Percentiles rank a stretch among this genome's conserved stretches.
These are phyloP conservation scores for Westerdykella aurantiaca DNA, from an alignment of 2,329 filamentous ascomycete genomes.

Conservation along the genomic window DNA sequence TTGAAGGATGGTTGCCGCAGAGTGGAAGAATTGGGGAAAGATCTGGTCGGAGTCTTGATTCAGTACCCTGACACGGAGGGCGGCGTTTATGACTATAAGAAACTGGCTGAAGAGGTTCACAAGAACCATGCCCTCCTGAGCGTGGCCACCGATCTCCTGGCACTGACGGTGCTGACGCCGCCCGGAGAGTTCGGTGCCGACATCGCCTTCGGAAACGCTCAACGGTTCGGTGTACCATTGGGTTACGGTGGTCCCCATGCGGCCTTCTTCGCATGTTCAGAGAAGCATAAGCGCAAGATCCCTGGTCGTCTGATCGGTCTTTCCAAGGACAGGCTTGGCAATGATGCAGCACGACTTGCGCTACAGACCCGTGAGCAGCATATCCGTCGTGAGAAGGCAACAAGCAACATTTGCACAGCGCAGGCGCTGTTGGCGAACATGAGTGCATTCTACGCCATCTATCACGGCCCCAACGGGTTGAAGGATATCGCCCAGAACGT, in stretches of 20 bases:
- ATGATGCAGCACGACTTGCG: conserved; percentile 74
- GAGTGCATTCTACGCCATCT: conserved; percentile 89
- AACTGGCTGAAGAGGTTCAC: conserved; percentile 71
- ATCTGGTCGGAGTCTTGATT: conserved; percentile 83
- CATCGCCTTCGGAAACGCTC: conserved; percentile 87
- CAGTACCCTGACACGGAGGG: conserved; percentile 92
- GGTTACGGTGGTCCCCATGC: conserved; percentile 94
- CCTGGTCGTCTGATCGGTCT: conserved; percentile 85
- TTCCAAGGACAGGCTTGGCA: conserved; percentile 82
- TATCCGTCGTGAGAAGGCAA: conserved; percentile 92
- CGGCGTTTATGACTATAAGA: conserved; percentile 67
- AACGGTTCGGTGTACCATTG: conserved; percentile 86
- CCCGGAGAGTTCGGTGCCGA: conserved; percentile 94
- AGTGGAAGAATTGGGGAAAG: conserved; percentile 69
- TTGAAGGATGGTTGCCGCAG: conserved; percentile 58
- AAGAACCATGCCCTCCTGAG: conserved; percentile 72
- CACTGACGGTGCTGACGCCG: conserved; percentile 78
- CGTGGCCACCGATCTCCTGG: conserved; percentile 83
- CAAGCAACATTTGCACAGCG: conserved; percentile 94
- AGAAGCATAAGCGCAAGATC: conserved; percentile 91
- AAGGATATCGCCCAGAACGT: conserved; percentile 76
- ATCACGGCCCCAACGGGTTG: conserved; percentile 81
- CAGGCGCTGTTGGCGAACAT: conserved; percentile 93
- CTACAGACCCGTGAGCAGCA: conserved; percentile 94
- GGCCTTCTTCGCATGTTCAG: conserved; percentile 87